Percentiles rank a stretch among this genome's conserved stretches.
These are phyloP conservation scores for Excoecaria cochinchinensis DNA, from an alignment of 345 rosid species.

Conservation along the genomic window DNA sequence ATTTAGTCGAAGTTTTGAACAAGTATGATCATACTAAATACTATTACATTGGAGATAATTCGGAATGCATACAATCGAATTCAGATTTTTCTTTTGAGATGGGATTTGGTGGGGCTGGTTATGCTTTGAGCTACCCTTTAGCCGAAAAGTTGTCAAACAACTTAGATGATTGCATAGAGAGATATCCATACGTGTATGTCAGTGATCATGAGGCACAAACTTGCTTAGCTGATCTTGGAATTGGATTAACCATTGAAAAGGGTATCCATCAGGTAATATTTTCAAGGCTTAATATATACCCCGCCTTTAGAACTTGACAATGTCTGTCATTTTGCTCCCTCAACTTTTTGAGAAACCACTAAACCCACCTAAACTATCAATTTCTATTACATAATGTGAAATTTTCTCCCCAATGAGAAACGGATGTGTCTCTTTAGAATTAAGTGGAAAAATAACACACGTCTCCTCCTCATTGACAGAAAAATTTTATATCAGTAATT, in stretches of 20 bases:
- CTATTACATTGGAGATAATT: constrained; percentile 18
- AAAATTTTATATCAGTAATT: too few species aligned
- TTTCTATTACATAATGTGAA: too few species aligned
- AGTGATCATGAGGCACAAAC: constrained; percentile 30
- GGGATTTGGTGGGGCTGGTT: constrained; percentile 29
- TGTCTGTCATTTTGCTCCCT: too few species aligned
- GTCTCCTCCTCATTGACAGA: too few species aligned
- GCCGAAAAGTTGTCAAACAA: constrained; percentile 11
- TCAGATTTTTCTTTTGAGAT: constrained; percentile 28
- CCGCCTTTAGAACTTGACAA: too few species aligned
- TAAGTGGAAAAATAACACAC: too few species aligned
- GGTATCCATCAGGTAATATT: constrained; percentile 66
- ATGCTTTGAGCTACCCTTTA: constrained; percentile 25
- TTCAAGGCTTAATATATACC: neutral
- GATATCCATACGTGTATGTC: constrained; percentile 10
- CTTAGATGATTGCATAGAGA: constrained; percentile 22
- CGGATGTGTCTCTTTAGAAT: too few species aligned
- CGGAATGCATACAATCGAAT: constrained; percentile 18
- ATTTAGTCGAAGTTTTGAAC: constrained; percentile 8
- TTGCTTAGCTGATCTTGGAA: constrained; percentile 56
- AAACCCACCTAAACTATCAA: too few species aligned
- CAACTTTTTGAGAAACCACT: too few species aligned
- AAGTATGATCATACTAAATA: constrained; percentile 25
- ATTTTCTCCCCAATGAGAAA: too few species aligned
- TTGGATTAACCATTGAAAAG: constrained; percentile 38